Base-by-base conservation (phyloP, 768 basidiomycete genomes). In the Trametes cingulata region DNA sequence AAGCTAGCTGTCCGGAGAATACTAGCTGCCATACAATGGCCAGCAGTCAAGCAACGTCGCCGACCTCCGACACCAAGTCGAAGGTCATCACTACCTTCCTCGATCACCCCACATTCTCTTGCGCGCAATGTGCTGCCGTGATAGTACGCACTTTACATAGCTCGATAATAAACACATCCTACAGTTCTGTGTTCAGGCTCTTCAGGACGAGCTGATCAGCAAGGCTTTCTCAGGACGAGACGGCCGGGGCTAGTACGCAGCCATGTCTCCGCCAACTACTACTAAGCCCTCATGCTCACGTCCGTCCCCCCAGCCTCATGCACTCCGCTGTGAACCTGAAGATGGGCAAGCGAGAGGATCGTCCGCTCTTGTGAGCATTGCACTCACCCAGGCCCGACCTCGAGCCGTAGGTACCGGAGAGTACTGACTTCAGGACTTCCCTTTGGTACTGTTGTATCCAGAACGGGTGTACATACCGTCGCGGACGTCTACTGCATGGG, bases 221-320 rank as follows among this genome's bases (percentile, higher is more conserved):
- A 93, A 93, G 69, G 77, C 89, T 0, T 93, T 93, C 75, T 87
- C 90, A 25, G 91, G 91, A 6, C 77, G 91, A 67, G 91, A 93
- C 47, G 91, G 91, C 2, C 78, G 88, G 59, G 91, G 90, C 68
- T 92, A 85, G 91, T 85, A 65, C 72, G 90, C 83, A 36, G 6
- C 33, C 6, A n/a, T 36, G 50, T 42, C 13, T 20, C 46, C 24
- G 14, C 29, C 29, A 7, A 2, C 22, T 20, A n/a, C n/a, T n/a
- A n/a, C n/a, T n/a, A n/a, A n/a, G 20, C 47, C 43, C 29, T 33
- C 29, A 33, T 24, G 58, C 57, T 58, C 50, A 56, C 55, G 39
- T 6, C 22, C 12, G 19, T 6, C 59, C 13, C 65, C 59, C 13
- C 65, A 93, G 91, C 66, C 75, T 93, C 19, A 85, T 91, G 78